phyloP scores from a whole-genome alignment of 768 basidiomycete genomes.

The Mycena indigotica region DNA sequence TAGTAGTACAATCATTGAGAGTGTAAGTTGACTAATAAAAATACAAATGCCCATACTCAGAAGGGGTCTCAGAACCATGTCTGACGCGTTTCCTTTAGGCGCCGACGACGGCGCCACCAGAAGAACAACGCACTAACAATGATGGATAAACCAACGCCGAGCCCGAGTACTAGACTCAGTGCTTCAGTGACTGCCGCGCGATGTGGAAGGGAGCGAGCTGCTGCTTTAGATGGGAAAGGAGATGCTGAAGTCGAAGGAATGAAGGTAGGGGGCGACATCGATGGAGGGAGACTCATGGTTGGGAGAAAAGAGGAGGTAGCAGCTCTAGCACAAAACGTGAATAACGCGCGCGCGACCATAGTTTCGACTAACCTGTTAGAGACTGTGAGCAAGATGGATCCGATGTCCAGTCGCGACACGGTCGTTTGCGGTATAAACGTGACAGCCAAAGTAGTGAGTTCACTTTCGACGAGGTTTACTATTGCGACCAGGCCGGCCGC shows the following conservation, averaged over 20 bases:
- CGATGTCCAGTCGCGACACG: slow-evolving; percentile 40
- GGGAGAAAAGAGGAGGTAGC: slow-evolving; percentile 37
- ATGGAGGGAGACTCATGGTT: slow-evolving; percentile 37
- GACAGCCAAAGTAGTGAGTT: slow-evolving; percentile 44
- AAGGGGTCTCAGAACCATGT: slow-evolving; percentile 14
- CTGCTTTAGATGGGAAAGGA: slow-evolving; percentile 15
- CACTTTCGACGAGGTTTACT: slow-evolving; percentile 41
- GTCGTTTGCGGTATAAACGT: slow-evolving; percentile 35
- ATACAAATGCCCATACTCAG: background rate
- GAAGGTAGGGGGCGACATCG: slow-evolving; percentile 38
- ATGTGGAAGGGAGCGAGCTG: slow-evolving; percentile 13
- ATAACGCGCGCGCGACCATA: background rate
- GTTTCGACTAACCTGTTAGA: slow-evolving; percentile 35
- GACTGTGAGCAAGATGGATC: slow-evolving; percentile 40
- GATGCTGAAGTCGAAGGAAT: slow-evolving; percentile 17
- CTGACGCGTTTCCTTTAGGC: slow-evolving; percentile 14
- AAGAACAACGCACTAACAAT: slow-evolving; percentile 25
- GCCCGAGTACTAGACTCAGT: slow-evolving; percentile 31
- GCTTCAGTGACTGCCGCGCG: slow-evolving; percentile 24
- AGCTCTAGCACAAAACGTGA: slow-evolving; percentile 12
- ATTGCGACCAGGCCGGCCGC: slow-evolving; percentile 41
- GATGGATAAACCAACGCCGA: slow-evolving; percentile 32
- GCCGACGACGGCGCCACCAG: slow-evolving; percentile 28
- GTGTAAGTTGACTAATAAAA: background rate
- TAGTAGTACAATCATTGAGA: background rate